Conservation (phyloP, 1,284 basidiomycete genomes). For the Irpex sp. region DNA sequence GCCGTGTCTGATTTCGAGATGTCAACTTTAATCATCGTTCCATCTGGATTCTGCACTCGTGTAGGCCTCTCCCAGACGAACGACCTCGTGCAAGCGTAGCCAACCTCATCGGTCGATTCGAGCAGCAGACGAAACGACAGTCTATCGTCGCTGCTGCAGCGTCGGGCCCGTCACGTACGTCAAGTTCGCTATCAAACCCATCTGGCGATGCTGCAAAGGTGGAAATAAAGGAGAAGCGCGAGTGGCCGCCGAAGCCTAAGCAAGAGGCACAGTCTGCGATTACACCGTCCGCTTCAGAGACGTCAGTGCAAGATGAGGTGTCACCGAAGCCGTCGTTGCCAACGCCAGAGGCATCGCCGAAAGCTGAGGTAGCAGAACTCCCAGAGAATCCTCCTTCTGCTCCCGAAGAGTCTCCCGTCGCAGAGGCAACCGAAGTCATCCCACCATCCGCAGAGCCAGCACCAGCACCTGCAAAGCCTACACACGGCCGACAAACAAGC, state of each 20-base stretch:
- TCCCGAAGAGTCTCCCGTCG: constrained; percentile 1
- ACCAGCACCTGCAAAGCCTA: constrained; percentile 19
- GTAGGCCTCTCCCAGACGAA: constrained; percentile 78
- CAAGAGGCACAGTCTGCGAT: constrained; percentile 10
- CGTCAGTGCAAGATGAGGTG: neutral
- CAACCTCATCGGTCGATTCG: constrained; percentile 79
- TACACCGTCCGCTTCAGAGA: constrained; percentile 10
- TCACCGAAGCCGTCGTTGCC: constrained; percentile 9
- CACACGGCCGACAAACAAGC: constrained; percentile 10
- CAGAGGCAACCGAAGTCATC: constrained; percentile 2
- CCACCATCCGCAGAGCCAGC: constrained; percentile 4
- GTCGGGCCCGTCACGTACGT: constrained; percentile 41
- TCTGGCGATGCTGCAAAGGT: constrained; percentile 58
- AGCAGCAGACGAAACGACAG: constrained; percentile 66
- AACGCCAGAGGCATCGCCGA: constrained; percentile 12
- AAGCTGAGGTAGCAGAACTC: constrained; percentile 9
- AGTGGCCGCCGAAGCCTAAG: constrained; percentile 60
- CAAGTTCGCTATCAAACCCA: constrained; percentile 50
- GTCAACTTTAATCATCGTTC: neutral
- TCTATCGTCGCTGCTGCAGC: constrained; percentile 29
- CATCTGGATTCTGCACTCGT: neutral
- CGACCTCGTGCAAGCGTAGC: constrained; percentile 75
- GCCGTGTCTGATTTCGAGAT: neutral
- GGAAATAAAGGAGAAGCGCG: constrained; percentile 60
- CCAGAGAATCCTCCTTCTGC: constrained; percentile 7